These are phyloP conservation scores for Aphanocladium album DNA, from an alignment of 2,329 filamentous ascomycete genomes.

Conservation along the genomic window DNA sequence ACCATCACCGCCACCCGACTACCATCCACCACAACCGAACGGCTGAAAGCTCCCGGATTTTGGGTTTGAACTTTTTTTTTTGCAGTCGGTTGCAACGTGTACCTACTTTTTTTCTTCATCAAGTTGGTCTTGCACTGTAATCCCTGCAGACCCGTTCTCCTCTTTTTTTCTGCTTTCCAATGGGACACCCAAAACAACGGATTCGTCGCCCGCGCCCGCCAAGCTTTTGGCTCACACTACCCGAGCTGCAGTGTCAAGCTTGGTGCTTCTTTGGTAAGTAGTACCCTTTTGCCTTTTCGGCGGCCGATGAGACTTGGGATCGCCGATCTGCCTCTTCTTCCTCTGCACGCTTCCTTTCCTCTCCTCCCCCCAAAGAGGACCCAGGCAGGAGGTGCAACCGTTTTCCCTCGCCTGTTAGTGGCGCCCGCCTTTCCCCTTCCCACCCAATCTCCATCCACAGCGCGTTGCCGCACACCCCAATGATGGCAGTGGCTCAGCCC, in stretches of 20 bases:
- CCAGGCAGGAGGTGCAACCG: neutral
- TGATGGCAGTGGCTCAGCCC: constrained; percentile 3
- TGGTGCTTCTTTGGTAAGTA: no score
- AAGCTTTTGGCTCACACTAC: neutral
- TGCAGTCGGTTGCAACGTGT: neutral
- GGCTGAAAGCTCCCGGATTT: neutral
- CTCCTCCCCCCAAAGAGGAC: no score
- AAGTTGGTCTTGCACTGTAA: no score
- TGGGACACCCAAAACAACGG: no score
- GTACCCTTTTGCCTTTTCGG: no score
- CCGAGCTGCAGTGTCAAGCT: no score
- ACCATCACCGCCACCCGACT: no score
- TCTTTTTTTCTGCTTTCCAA: neutral
- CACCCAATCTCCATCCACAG: neutral
- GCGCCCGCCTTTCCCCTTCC: neutral
- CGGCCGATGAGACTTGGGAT: no score
- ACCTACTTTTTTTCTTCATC: neutral
- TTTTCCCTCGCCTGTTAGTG: neutral
- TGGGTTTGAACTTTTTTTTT: neutral
- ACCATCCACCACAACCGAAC: neutral
- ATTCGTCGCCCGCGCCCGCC: neutral
- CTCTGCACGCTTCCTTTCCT: no score
- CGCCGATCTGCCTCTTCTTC: no score
- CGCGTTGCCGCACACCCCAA: no score
- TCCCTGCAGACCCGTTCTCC: no score